Base-by-base conservation (phyloP, 192 early-diverging fungal genomes). In the Globomyces pollinis-pini region DNA sequence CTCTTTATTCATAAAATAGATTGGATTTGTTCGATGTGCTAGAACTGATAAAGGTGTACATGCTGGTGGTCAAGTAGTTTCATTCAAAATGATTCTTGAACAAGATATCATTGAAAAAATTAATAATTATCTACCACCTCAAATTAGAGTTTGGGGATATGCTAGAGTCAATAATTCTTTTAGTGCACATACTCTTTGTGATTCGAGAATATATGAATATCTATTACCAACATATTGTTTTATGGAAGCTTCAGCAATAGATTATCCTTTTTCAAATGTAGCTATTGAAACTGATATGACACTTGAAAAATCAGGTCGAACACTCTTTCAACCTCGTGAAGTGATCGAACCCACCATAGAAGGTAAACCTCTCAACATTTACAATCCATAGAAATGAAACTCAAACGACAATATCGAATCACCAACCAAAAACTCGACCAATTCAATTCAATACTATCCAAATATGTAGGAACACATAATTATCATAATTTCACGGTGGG, bases 1-100 rank as follows among this genome's bases (percentile, higher is more conserved):
- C n/a, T n/a, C n/a, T n/a, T n/a, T n/a, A 28, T 4, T 47, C 6
- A 15, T 26, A 28, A 47, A 47, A 8, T 26, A 47, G 87, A 80
- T 93, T 52, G 72, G 84, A 47, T 84, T 96, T 59, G 84, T 84
- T 78, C 76, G 96, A 54, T 86, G 91, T 7, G 96, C 96, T 8
- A 80, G 96, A 30, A 99, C 96, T 0, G 96, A 99, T 64, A 98
- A 98, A 69, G 96, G 96, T 26, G 96, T 99, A 3, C 95, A 98
- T 65, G 94, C 96, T 18, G 90, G 90, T 30, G 95, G 95, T 11
- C 94, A 99, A 50, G 87, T 99, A 1, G 82, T 91, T 8, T 93
- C 93, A 3, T 54, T 89, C 28, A 99, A 99, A 67, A 84, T 99
- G 83, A 85, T 89, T 49, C 67, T 87, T 5, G 86, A 88, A 47